phyloP scores from a whole-genome alignment of 2,329 filamentous ascomycete species.

The Sarocladium oryzae region DNA sequence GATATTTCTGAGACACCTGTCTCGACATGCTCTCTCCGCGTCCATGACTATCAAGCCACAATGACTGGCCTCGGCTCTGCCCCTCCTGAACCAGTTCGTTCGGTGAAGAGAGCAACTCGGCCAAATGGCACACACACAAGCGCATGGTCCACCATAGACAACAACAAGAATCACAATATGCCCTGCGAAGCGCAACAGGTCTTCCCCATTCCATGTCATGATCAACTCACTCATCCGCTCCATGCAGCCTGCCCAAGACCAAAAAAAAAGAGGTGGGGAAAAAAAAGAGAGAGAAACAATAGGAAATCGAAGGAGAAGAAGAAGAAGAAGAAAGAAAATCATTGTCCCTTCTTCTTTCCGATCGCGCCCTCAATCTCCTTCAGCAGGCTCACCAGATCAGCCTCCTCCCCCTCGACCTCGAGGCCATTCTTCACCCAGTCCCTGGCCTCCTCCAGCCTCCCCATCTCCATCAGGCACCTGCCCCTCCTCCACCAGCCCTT shows the following conservation, averaged over 20 bases:
- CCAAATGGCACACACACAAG: too few species aligned
- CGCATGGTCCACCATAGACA: too few species aligned
- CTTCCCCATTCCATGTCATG: background rate
- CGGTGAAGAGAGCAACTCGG: too few species aligned
- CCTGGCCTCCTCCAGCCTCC: slow-evolving; percentile 71
- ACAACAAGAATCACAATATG: too few species aligned
- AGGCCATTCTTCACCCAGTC: slow-evolving; percentile 71
- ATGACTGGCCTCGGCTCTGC: too few species aligned
- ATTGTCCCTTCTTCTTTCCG: slow-evolving; percentile 28
- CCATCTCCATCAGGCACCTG: slow-evolving; percentile 86
- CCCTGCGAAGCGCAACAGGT: too few species aligned
- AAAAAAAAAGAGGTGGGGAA: too few species aligned
- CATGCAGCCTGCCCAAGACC: too few species aligned
- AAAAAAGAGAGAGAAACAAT: too few species aligned
- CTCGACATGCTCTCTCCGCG: background rate
- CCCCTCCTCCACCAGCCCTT: slow-evolving; percentile 94
- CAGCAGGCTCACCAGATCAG: slow-evolving; percentile 55
- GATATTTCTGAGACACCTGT: background rate
- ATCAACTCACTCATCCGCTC: background rate
- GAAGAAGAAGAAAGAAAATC: too few species aligned
- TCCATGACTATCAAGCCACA: background rate
- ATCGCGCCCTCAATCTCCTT: slow-evolving; percentile 52
- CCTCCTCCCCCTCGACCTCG: slow-evolving; percentile 73
- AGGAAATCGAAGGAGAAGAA: too few species aligned
- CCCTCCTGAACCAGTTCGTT: too few species aligned